These are phyloP conservation scores for Mollisia scopiformis DNA, from an alignment of 2,329 filamentous ascomycete species.

Conservation along the genomic window DNA sequence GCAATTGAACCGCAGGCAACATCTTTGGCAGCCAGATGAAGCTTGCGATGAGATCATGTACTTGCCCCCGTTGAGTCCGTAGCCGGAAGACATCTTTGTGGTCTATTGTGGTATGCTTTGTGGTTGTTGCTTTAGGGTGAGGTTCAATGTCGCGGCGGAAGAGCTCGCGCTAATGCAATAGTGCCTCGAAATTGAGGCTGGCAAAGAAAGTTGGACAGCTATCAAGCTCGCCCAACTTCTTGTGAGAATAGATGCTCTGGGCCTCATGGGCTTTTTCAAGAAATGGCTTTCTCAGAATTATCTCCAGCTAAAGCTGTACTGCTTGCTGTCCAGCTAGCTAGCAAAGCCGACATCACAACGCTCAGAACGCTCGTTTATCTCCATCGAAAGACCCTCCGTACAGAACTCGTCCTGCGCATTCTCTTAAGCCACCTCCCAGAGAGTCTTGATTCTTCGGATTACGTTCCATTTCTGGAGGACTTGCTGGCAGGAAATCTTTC, in stretches of 20 bases:
- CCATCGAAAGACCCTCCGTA: constrained; percentile 60
- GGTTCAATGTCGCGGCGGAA: constrained; percentile 16
- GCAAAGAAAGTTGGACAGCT: constrained; percentile 19
- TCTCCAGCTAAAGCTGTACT: constrained; percentile 72
- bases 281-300: constrained; percentile 45
- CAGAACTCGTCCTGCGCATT: constrained; percentile 70
- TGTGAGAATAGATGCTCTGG: neutral
- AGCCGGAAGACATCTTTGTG: constrained; percentile 75
- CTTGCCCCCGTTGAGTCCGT: constrained; percentile 79
- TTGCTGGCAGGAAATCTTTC: constrained; percentile 40
- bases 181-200: constrained; percentile 20
- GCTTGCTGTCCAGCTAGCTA: constrained; percentile 71
- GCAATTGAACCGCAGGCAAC: constrained; percentile 21
- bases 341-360: constrained; percentile 64
- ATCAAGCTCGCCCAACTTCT: constrained; percentile 2
- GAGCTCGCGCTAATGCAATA: constrained; percentile 15
- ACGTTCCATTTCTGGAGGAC: constrained; percentile 62
- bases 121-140: constrained; percentile 23
- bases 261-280: constrained; percentile 16
- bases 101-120: constrained; percentile 25
- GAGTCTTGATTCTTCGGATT: constrained; percentile 63
- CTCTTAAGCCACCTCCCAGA: constrained; percentile 80
- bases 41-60: constrained; percentile 21
- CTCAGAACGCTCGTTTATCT: constrained; percentile 62
- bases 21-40: neutral